Evolutionary conservation across 2,329 filamentous ascomycete species (phyloP), one percentile per base, ranked within the genome.

Genomic region (Phaeosphaeriaceae sp.): DNA sequence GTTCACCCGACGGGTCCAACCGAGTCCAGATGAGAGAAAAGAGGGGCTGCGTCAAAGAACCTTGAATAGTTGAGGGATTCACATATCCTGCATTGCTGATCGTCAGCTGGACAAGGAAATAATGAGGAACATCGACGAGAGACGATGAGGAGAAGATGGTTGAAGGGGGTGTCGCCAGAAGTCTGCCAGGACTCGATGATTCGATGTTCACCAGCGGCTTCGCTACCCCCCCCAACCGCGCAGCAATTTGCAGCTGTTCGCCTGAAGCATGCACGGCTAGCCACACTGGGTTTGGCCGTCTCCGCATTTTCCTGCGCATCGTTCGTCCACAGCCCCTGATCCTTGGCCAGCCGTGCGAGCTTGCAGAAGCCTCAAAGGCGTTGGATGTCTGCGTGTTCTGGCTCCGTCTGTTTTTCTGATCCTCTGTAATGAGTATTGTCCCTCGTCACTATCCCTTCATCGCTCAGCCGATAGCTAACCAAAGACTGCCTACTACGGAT

Each of bases 341-440:
- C 68, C 67, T 70, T 69, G 67, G 64, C 61, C 54, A 63, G 62
- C 66, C 64, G 64, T 68, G 65, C 60, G 61, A 67, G 64, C 56
- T 50, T 68, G 68, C 68, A 70, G 66, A 73, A 71, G 67, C 70
- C 68, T 72, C 70, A 73, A 72, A 73, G 68, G 68, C 67, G 68
- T 72, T 70, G 64, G 51, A 60, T 46, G 59, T 65, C 62, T 67
- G 65, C 67, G 57, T 63, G 62, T 58, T 66, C 60, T 66, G 56
- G 60, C 57, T 58, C 58, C 65, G 63, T 60, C 61, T 66, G 59
- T 57, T 60, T 54, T 60, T 66, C 61, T 68, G 67, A 55, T 60
- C 55, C 61, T 67, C 60, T 68, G 67, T 64, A 59, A 68, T 69
- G 67, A 66, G 57, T 56, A 63, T 63, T 59, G 55, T 66, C 60